Base-by-base conservation (phyloP, 1,139 yeast genomes). In the Scheffersomyces lignicola region DNA sequence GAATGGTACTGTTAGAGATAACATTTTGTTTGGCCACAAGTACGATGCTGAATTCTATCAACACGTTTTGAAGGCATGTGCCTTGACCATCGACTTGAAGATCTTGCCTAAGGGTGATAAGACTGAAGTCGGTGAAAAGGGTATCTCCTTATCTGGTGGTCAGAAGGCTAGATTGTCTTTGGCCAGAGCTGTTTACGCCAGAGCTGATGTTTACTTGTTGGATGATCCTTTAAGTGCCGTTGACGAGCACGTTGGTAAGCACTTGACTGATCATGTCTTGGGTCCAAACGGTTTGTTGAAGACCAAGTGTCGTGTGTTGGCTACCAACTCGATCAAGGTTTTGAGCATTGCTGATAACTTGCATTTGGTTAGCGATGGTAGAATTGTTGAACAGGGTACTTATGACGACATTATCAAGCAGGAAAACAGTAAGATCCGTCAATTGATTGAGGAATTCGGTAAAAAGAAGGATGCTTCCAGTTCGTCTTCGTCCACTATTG, bases 271-370 rank as follows among this genome's bases (percentile, higher is more conserved):
- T 36, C 53, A 64, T 38, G 62, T 60, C n/a, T 71, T 92, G 51
- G 96, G 97, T 13, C 81, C 89, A 15, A 63, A 75, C 22, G 97
- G 98, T 41, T 69, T 92, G 45, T 68, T 92, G 47, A 76, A 78
- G 32, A 57, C 83, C 14, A 90, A 88, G 60, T 80, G 95, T 48
- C 82, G 80, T 51, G 68, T 92, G 27, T 73, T 92, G 52, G 94
- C 96, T 6, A 92, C 98, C 7, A 92, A 92, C 61, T 83, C 87
- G 39, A 84, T 92, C 45, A 78, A 88, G 36, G 96, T 90, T 11
- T 73, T 92, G 50, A 76, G 85, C 40, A 79, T 79, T 48, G 96
- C 97, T 6, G 76, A 83, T 53, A 68, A 76, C 38, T 76, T 92
- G 38, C 72, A 85, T 22, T 72, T 92, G 78, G 65, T 92, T 24